Evolutionary conservation across 2,329 filamentous ascomycete species (phyloP).

Genomic region (Eutypella sp.): DNA sequence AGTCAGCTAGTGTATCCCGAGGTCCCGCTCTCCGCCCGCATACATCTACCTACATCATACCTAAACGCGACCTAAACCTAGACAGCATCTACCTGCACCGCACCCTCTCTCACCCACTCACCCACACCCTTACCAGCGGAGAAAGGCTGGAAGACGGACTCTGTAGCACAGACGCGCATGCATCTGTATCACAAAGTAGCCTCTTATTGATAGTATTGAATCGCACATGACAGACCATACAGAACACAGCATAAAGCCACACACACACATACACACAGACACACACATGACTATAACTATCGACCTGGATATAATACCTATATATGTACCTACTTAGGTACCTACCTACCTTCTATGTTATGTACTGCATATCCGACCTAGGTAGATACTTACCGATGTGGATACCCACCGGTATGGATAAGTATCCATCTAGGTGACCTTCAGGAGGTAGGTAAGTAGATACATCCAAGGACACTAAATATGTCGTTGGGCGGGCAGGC

Average conservation of each 20-base stretch:
- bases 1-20: no score
- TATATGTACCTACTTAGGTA: neutral
- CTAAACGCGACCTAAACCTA: no score
- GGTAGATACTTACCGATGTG: no score
- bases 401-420: no score
- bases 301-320: neutral
- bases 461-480: no score
- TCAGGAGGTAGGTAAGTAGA: no score
- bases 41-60: neutral
- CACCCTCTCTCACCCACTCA: no score
- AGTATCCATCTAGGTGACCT: no score
- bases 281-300: neutral
- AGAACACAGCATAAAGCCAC: neutral
- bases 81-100: no score
- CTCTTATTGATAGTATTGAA: neutral
- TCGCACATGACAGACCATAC: neutral
- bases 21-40: neutral
- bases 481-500: no score
- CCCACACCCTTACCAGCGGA: neutral
- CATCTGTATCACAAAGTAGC: neutral
- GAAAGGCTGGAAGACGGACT: neutral
- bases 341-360: neutral
- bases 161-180: neutral
- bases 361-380: no score
- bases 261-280: neutral